Conservation (phyloP, 164 flowering plant species). For the Umbilicus rupestris region DNA sequence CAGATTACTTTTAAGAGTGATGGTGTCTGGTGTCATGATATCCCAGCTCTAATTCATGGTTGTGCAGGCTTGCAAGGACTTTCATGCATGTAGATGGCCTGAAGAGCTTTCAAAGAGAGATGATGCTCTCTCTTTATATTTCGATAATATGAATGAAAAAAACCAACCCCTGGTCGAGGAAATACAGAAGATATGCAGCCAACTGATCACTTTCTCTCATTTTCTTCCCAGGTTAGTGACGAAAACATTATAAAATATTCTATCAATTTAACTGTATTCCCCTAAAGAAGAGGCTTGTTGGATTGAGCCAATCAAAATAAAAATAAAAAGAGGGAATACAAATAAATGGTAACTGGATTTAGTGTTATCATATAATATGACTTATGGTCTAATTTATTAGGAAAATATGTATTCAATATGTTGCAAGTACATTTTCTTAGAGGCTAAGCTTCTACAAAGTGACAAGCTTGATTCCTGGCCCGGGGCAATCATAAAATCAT, state of each 20-base stretch:
- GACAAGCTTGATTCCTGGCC: not conserved
- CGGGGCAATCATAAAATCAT: not conserved
- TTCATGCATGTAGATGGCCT: slow-evolving; percentile 79
- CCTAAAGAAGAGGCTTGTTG: not conserved
- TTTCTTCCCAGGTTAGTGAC: slow-evolving; percentile 68
- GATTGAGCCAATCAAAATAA: not conserved
- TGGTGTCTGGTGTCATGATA: not conserved
- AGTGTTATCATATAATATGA: not conserved
- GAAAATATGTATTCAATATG: not conserved
- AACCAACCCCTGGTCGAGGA: slow-evolving; percentile 25
- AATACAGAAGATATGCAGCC: slow-evolving; percentile 41
- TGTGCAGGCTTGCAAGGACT: slow-evolving; percentile 73
- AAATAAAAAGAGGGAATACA: not conserved
- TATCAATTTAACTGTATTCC: not conserved
- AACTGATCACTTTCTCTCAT: slow-evolving; percentile 68
- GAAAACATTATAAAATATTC: not conserved
- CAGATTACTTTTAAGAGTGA: not conserved
- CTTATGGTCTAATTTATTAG: not conserved
- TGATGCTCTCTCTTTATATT: slow-evolving; percentile 49
- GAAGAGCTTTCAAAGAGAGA: slow-evolving; percentile 41
- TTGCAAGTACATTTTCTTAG: not conserved
- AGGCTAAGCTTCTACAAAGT: not conserved
- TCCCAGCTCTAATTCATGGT: not conserved
- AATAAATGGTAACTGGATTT: not conserved
- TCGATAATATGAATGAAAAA: slow-evolving; percentile 60